phyloP scores from a whole-genome alignment of 305 asterid genomes.

The Fraxinus dipetala region DNA sequence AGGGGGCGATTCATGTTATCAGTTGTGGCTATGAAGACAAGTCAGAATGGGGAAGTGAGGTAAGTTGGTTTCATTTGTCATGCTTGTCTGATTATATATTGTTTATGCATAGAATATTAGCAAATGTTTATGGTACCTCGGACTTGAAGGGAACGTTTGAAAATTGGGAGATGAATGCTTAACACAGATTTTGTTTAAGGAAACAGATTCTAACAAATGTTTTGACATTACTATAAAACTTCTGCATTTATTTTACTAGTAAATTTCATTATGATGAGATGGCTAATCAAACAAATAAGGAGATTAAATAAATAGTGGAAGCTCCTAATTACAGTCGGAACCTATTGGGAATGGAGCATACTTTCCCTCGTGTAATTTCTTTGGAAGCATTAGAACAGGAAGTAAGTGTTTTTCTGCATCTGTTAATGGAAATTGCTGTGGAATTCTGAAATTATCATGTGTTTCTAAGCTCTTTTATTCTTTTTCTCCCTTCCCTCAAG shows the following conservation, averaged over 20 bases:
- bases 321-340: background rate
- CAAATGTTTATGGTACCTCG: background rate
- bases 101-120: background rate
- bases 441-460: background rate
- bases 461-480: background rate
- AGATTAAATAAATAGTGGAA: background rate
- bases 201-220: background rate
- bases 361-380: background rate
- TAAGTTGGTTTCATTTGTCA: slow-evolving; percentile 14
- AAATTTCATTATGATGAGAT: background rate
- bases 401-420: background rate
- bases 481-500: background rate
- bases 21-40: slow-evolving; percentile 89
- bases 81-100: background rate
- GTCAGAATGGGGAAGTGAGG: slow-evolving; percentile 86
- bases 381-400: background rate
- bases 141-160: background rate
- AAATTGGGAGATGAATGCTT: background rate
- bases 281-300: background rate
- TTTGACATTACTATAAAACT: background rate
- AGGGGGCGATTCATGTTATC: slow-evolving; percentile 84
- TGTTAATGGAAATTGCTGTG: background rate
- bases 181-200: background rate
- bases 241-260: background rate
- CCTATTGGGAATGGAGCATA: background rate